Evolutionary conservation across 2,329 filamentous ascomycete genomes (phyloP), one percentile per base, ranked within the genome.

Genomic region (Hysterium pulicare): DNA sequence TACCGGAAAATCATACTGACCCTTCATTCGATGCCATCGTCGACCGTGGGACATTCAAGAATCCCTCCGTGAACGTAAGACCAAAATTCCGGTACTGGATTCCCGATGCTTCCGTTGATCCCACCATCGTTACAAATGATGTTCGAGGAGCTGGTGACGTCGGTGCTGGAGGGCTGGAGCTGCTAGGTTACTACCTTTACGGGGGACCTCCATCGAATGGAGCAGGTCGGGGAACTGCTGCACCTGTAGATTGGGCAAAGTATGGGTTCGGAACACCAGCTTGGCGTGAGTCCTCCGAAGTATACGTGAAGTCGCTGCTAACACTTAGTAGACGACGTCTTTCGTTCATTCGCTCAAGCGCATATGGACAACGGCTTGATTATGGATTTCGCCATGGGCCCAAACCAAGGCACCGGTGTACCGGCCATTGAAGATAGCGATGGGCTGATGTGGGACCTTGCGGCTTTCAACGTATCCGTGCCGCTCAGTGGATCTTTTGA

Each of bases 331-430:
- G 40, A 42, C 37, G 24, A 15, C 11, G 39, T 53, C 31, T 61
- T 58, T 33, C 38, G 51, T 19, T 45, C 48, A 9, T 44, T 54
- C 17, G 30, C 54, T 2, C 33, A 64, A 39, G 62, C 62, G 2
- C 46, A 52, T 24, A 55, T 61, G 15, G 63, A 70, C 1, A 47
- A 60, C 16, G 62, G 54, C 0, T 30, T 72, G 10, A 42, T 63
- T 3, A 64, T 73, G 51, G 70, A 74, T 45, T 69, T 72, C 42
- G 54, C 62, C 0, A 38, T 73, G 4, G 71, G 70, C 0, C 67
- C 70, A 0, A 69, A 68, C 38, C 65, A 69, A 44, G 71, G 71
- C 1, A 59, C 64, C 28, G 71, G 71, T 2, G 69, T 71, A 3
- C 69, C 69, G 0, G 61, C 67, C 1, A 36, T 49, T 1, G 41